Evolutionary conservation across 2,329 filamentous ascomycete species (phyloP), one percentile per base, ranked within the genome.

Genomic region (Colletotrichum cuscutae): DNA sequence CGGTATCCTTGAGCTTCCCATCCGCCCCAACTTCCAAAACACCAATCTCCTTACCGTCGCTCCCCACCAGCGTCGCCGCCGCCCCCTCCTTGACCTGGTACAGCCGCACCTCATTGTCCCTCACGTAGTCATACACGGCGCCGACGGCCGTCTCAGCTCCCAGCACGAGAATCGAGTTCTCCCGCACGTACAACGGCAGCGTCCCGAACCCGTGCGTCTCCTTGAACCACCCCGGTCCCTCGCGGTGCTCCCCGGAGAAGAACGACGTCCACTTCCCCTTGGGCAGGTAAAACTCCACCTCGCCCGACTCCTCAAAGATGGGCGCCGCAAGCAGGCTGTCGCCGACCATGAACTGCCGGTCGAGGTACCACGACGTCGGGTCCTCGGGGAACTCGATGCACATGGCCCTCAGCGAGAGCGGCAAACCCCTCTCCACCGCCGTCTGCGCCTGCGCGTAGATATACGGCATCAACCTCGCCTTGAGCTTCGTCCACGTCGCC

Each of bases 291-390:
- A 93, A 92, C 68, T 92, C 89, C 0, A 91, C 91, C 46, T 87
- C 86, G 0, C 90, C 91, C 1, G 86, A 85, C 78, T 93, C 89
- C 12, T 88, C 86, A 73, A 92, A 93, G 2, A 93, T 84, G 1
- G 91, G 91, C 1, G 90, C 90, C 5, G 90, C 89, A 8, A 94
- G 82, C 42, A 94, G 80, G 63, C 86, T 87, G 19, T 87, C 86
- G 2, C 93, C 93, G n/a, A 94, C 84, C 89, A 94, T 92, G 81
- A 93, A 94, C 79, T 94, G 90, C 37, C 90, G 88, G 80, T 95
- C 92, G 58, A 93, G 85, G 64, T 85, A 86, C 88, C 92, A 94
- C 0, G 89, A 84, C 5, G 90, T 93, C n/a, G 88, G 87, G 76
- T 95, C 93, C 2, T 90, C 86, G 1, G 91, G 92, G 77, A 94